phyloP scores from a whole-genome alignment of 176 grass and related monocot species.

The Oryza coarctata region DNA sequence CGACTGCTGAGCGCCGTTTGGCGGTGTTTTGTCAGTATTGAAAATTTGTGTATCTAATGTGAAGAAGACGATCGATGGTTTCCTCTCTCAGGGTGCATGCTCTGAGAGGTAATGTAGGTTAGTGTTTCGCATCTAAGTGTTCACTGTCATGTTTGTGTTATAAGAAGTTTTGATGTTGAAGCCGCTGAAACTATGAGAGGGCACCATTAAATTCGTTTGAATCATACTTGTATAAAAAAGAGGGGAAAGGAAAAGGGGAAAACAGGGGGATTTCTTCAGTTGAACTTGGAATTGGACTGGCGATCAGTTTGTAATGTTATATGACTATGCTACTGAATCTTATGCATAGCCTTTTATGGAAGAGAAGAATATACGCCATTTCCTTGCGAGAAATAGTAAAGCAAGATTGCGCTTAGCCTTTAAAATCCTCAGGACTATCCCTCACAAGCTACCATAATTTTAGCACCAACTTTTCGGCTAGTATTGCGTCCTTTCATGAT shows the following conservation, averaged over 20 bases:
- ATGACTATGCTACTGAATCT: not conserved
- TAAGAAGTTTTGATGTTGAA: slow-evolving; percentile 42
- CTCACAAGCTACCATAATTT: not conserved
- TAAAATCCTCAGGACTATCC: not conserved
- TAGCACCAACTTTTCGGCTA: slow-evolving; percentile 16
- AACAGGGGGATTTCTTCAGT: not conserved
- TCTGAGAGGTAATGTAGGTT: slow-evolving; percentile 23
- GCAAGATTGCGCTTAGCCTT: not conserved
- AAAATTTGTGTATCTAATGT: not conserved
- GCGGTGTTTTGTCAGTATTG: not conserved
- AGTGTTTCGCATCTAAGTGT: slow-evolving; percentile 26
- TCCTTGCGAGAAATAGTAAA: not conserved
- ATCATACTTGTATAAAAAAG: slow-evolving; percentile 25
- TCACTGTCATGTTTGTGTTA: not conserved
- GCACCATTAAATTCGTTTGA: slow-evolving; percentile 9
- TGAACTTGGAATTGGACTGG: not conserved
- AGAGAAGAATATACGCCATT: not conserved
- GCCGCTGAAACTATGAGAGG: slow-evolving; percentile 13
- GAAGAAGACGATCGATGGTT: slow-evolving; percentile 20
- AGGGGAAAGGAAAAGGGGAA: not conserved
- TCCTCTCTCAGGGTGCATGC: slow-evolving; percentile 1
- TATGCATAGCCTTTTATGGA: not conserved
- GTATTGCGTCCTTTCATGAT: not conserved
- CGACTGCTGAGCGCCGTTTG: slow-evolving; percentile 57
- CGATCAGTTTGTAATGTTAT: not conserved